Conservation (phyloP, 768 basidiomycete species). For the Leccinellum albellum region DNA sequence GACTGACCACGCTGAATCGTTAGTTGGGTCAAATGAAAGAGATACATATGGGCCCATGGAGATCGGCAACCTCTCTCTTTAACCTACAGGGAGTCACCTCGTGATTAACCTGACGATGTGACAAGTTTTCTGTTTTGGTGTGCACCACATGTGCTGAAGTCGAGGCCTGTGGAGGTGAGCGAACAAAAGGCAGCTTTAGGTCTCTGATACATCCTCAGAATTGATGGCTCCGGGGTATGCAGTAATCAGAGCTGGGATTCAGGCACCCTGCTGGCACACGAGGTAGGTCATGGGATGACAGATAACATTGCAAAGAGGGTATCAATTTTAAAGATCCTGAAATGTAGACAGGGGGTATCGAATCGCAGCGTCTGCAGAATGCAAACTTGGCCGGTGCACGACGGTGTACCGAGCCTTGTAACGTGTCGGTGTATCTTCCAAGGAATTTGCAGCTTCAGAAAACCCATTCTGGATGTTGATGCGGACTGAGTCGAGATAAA, state of each 20-base stretch:
- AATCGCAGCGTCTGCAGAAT: neutral
- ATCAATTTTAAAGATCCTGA: neutral
- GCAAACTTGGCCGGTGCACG: too few relatives aligned
- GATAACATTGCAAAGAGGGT: neutral
- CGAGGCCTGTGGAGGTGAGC: neutral
- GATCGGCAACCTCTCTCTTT: too few relatives aligned
- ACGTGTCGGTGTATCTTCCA: too few relatives aligned
- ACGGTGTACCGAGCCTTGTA: neutral
- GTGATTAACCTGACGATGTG: too few relatives aligned
- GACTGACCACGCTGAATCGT: too few relatives aligned
- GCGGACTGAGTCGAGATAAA: neutral
- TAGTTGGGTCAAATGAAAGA: too few relatives aligned
- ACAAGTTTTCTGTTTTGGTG: neutral
- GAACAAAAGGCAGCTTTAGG: too few relatives aligned
- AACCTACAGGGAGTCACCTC: too few relatives aligned
- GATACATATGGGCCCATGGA: neutral
- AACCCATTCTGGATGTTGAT: neutral
- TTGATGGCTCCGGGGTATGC: neutral
- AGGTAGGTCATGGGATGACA: neutral
- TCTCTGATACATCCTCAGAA: neutral
- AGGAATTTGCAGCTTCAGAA: neutral
- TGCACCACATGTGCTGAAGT: neutral
- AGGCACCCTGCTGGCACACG: neutral
- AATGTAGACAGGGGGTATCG: neutral
- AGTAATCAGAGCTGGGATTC: neutral